Evolutionary conservation across 345 rosid species (phyloP).

Genomic region (Erucastrum elatum): DNA sequence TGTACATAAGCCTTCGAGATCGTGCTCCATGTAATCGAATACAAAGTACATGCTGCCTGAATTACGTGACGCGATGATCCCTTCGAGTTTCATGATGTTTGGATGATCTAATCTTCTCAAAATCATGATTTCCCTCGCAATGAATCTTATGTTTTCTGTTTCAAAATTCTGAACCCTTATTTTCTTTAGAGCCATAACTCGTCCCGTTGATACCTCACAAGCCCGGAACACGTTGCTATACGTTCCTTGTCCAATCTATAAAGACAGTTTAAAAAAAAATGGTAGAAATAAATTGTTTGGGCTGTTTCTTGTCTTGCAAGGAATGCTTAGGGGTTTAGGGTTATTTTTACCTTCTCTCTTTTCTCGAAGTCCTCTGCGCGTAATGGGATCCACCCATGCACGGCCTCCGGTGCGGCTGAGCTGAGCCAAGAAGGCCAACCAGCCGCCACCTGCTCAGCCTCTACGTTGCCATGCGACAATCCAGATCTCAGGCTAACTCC

Average conservation of each 20-base stretch:
- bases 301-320: constrained; percentile 26
- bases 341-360: constrained; percentile 62
- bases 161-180: constrained; percentile 73
- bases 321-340: neutral
- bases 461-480: constrained; percentile 48
- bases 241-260: constrained; percentile 84
- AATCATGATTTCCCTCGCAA: constrained; percentile 76
- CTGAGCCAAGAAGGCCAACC: constrained; percentile 89
- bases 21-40: constrained; percentile 85
- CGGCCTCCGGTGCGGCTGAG: constrained; percentile 67
- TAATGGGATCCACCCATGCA: constrained; percentile 72
- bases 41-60: constrained; percentile 69
- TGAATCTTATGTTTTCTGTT: constrained; percentile 72
- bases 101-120: constrained; percentile 82
- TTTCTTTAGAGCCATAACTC: constrained; percentile 71
- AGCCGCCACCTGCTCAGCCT: constrained; percentile 65
- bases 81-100: constrained; percentile 69
- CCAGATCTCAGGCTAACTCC: constrained; percentile 48
- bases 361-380: constrained; percentile 71
- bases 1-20: constrained; percentile 66
- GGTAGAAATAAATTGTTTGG: neutral
- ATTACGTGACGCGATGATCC: constrained; percentile 63
- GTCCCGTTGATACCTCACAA: constrained; percentile 67
- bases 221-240: constrained; percentile 84
- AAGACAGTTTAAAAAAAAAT: neutral